These are phyloP conservation scores for Aspergillus baeticus DNA, from an alignment of 495 filamentous ascomycete species.

Conservation along the genomic window DNA sequence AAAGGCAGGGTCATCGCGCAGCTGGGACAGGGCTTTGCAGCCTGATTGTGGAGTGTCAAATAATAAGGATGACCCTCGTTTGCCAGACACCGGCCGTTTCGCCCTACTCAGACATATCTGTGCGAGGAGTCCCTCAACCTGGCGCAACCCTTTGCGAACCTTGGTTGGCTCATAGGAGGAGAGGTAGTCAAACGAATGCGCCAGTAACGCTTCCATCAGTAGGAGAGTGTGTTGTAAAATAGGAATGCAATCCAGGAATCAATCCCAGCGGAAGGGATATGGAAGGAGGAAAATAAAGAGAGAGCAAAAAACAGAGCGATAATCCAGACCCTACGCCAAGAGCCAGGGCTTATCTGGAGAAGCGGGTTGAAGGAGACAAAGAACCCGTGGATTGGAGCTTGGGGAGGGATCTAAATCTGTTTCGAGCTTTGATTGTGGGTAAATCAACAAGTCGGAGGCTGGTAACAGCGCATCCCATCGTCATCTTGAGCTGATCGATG, in stretches of 20 bases:
- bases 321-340: constrained; percentile 18
- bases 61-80: constrained; percentile 39
- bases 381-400: constrained; percentile 6
- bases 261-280: neutral
- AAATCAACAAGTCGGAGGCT: constrained; percentile 14
- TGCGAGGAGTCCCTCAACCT: constrained; percentile 92
- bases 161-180: constrained; percentile 87
- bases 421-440: constrained; percentile 11
- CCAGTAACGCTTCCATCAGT: constrained; percentile 86
- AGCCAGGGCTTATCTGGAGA: constrained; percentile 17
- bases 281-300: neutral
- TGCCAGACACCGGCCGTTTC: constrained; percentile 42
- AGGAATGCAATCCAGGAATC: constrained; percentile 16
- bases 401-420: constrained; percentile 10
- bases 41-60: constrained; percentile 39
- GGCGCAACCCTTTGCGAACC: constrained; percentile 89
- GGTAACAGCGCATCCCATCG: neutral
- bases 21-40: constrained; percentile 65
- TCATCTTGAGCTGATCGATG: constrained; percentile 13
- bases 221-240: constrained; percentile 8
- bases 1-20: constrained; percentile 86
- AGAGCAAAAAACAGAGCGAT: constrained; percentile 7
- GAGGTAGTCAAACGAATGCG: constrained; percentile 93
- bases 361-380: constrained; percentile 5
- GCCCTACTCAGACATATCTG: constrained; percentile 84